A percentile compares a stretch with the other conserved stretches of the same genome.
Evolutionary conservation across 73 alveolate genomes (phyloP).

Genomic region (Stentor coeruleus): DNA sequence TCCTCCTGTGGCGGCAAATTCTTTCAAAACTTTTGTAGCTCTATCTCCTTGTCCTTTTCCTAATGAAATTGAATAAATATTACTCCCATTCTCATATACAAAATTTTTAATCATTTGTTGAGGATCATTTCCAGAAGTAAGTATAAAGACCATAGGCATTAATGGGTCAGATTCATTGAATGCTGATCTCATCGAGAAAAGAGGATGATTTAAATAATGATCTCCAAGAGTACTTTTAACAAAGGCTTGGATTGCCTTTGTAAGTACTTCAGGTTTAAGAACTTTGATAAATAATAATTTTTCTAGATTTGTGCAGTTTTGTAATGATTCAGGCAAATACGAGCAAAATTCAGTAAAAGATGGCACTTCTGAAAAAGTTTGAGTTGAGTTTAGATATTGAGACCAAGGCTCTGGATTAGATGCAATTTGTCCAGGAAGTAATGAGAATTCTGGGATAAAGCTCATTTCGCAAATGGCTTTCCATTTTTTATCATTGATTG

Average conservation of each 20-base stretch:
- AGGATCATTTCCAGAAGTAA: slow-evolving; percentile 97
- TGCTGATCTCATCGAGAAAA: slow-evolving; percentile 79
- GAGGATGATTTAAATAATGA: slow-evolving; percentile 84
- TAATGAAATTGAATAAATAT: slow-evolving; percentile 74
- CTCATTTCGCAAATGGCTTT: slow-evolving; percentile 42
- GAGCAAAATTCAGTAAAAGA: slow-evolving; percentile 78
- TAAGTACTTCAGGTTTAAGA: slow-evolving; percentile 82
- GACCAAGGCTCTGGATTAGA: slow-evolving; percentile 76
- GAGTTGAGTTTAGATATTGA: slow-evolving; percentile 61
- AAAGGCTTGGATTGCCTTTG: slow-evolving; percentile 76
- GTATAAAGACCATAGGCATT: slow-evolving; percentile 90
- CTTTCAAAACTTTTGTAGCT: slow-evolving; percentile 89
- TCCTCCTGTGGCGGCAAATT: slow-evolving; percentile 83
- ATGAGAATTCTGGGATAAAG: slow-evolving; percentile 59
- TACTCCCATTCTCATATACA: slow-evolving; percentile 74
- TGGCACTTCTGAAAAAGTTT: slow-evolving; percentile 63
- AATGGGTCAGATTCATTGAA: slow-evolving; percentile 78
- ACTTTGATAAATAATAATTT: slow-evolving; percentile 70
- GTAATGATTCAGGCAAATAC: slow-evolving; percentile 65
- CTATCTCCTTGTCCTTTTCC: slow-evolving; percentile 96
- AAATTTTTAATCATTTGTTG: slow-evolving; percentile 75
- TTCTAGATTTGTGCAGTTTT: slow-evolving; percentile 59
- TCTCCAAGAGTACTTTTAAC: slow-evolving; percentile 83
- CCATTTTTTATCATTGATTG: slow-evolving; percentile 39
- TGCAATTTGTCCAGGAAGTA: slow-evolving; percentile 64